Evolutionary conservation across 352 stramenopile species (phyloP).

Genomic region (Globisporangium lucens): DNA sequence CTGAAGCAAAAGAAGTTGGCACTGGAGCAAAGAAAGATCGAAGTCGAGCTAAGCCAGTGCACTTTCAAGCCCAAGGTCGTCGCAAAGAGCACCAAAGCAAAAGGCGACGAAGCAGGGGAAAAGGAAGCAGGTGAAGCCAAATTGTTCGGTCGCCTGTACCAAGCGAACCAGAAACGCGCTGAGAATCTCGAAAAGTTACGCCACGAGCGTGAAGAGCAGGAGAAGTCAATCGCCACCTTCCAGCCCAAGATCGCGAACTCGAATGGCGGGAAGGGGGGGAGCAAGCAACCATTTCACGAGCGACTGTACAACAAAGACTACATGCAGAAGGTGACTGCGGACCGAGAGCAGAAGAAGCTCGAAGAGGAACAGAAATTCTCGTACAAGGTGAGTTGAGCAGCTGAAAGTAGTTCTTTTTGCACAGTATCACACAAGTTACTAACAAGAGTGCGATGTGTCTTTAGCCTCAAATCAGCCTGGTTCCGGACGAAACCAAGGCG

Average conservation of each 20-base stretch:
- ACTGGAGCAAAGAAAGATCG: slow-evolving; percentile 71
- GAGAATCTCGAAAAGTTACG: slow-evolving; percentile 66
- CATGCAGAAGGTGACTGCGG: slow-evolving; percentile 53
- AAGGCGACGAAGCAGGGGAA: slow-evolving; percentile 24
- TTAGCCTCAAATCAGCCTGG: slow-evolving; percentile 56
- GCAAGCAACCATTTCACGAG: slow-evolving; percentile 69
- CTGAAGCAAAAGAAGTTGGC: slow-evolving; percentile 67
- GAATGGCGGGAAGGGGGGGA: slow-evolving; percentile 11
- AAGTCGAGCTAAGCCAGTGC: slow-evolving; percentile 57
- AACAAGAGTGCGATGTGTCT: not conserved
- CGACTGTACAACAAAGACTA: slow-evolving; percentile 79
- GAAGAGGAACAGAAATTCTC: slow-evolving; percentile 68
- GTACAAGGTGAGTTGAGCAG: slow-evolving; percentile 60
- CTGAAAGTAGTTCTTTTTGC: slow-evolving; percentile 13
- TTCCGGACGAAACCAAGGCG: slow-evolving; percentile 52
- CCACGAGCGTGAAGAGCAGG: slow-evolving; percentile 62
- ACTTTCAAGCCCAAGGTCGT: slow-evolving; percentile 69
- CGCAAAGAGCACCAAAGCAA: slow-evolving; percentile 39
- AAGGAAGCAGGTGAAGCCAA: slow-evolving; percentile 16
- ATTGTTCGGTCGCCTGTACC: slow-evolving; percentile 73
- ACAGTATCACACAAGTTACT: not conserved
- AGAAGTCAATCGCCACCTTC: slow-evolving; percentile 56
- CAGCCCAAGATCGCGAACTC: slow-evolving; percentile 50
- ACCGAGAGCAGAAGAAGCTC: slow-evolving; percentile 70
- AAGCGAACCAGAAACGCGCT: slow-evolving; percentile 49